Percentiles rank a stretch among this genome's conserved stretches.
Conservation (phyloP, 2,329 filamentous ascomycete genomes). For the Fusarium sp. region DNA sequence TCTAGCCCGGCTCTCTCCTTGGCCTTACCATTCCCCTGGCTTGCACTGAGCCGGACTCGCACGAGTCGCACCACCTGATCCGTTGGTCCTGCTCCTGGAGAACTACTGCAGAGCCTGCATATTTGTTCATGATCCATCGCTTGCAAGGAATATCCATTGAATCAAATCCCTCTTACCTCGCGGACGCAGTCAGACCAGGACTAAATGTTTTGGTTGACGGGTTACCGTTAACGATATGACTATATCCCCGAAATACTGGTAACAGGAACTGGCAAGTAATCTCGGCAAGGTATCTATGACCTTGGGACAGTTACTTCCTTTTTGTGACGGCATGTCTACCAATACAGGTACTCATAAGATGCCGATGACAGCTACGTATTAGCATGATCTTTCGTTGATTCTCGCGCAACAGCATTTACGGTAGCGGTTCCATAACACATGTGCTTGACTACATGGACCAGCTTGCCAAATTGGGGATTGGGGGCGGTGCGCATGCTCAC, state of each 20-base stretch:
- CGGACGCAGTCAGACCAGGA: conserved; percentile 1
- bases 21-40: conserved; percentile 30
- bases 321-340: conserved; percentile 2
- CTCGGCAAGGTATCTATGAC: conserved; percentile 3
- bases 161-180: background rate
- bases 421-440: conserved; percentile 3
- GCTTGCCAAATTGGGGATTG: conserved; percentile 15
- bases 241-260: background rate
- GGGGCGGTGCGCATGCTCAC: conserved; percentile 29
- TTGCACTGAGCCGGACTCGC: conserved; percentile 37
- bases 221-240: background rate
- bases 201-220: background rate
- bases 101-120: background rate
- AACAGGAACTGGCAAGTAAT: conserved; percentile 4
- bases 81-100: conserved; percentile 11
- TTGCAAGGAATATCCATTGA: conserved; percentile 9
- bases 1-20: conserved; percentile 31
- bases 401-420: conserved; percentile 15
- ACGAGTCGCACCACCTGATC: conserved; percentile 39
- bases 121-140: conserved; percentile 2
- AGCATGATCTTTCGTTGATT: conserved; percentile 5
- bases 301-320: background rate
- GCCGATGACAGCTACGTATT: conserved; percentile 1
- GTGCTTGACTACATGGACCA: conserved; percentile 24
- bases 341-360: background rate